Evolutionary conservation across 495 filamentous ascomycete species (phyloP), one percentile per base, ranked within the genome.

Genomic region (Zalerion maritima): DNA sequence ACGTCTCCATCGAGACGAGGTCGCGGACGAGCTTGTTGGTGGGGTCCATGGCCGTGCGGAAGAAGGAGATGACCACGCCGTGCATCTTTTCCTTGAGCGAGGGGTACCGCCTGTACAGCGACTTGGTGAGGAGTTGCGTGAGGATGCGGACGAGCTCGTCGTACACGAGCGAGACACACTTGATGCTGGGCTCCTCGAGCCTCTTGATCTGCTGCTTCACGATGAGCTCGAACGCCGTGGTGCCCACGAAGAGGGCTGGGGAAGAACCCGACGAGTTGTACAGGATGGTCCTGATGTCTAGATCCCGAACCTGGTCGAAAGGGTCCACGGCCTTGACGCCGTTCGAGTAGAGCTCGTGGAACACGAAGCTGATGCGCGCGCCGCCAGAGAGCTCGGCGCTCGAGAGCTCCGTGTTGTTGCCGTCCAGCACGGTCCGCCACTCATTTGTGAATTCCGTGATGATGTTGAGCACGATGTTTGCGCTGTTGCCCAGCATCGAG

Each of bases 371-470:
- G 52, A 99, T 99, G 68, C 91, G 76, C 31, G 91, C 91, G 58
- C 91, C 91, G 34, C 91, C 91, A 1, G 87, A 94, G 34, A 99
- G 60, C 52, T 99, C 91, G 14, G 78, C 69, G 55, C 80, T 92
- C 18, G 91, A 96, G 4, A 97, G 62, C 45, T 99, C 91, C 39
- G 80, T 78, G 53, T 91, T 96, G 55, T 89, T 94, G 37, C 91
- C 91, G 35, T 99, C 91, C 38, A 99, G 58, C 6, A 96, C 83
- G 18, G 85, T 89, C 43, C 86, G 77, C 64, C 92, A 99, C 52
- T 96, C 87, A 43, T 92, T 92, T 44, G 77, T 79, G 55, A 99
- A 96, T 57, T 99, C 91, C 24, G 91, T 94, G 51, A 99, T 99
- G 54, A 96, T 91, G 56, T 93, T 93, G 30, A 97, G 69, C 24